Base-by-base conservation (phyloP, 2,329 filamentous ascomycete genomes). In the Aureobasidium sp. region DNA sequence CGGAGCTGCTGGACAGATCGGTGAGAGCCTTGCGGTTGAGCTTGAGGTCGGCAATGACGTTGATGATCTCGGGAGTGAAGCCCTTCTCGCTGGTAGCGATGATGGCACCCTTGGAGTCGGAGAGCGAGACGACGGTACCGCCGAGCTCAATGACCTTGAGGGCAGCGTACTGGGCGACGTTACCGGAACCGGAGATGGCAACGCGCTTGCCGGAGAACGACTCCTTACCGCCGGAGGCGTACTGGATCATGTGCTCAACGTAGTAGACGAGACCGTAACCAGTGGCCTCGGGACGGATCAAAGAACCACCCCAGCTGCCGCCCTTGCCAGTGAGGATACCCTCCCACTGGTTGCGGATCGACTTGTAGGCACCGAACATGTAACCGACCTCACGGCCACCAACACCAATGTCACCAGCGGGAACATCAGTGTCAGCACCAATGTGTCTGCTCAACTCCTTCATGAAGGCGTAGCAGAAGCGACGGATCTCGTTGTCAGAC, bases 201-300 rank as follows among this genome's bases (percentile, higher is more conserved):
- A 97, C 94, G 64, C 87, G 88, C 85, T 97, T 97, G 78, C 91
- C 93, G 66, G 84, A 78, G 81, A 96, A 96, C 68, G 83, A 84
- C 73, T 95, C 91, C 74, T 88, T 87, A 75, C 90, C 91, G 64
- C 80, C 79, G 27, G 82, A 82, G 69, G 90, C 90, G 77, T 96
- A 88, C 76, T 89, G 81, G 73, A 97, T 92, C 92, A 97, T 97
- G 83, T 96, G 90, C 70, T 89, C 83, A 73, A 96, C 90, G 76
- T 96, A 96, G 85, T 97, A 97, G 76, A 97, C 87, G 64, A 97
- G 86, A 77, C 94, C 94, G 79, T 90, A 97, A 64, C 94, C 94
- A 62, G 94, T 99, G 70, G 94, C 94, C 83, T 99, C 92, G 65
- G 94, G 93, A 66, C 94, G 86, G 81, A 97, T 97, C 78, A 97